Evolutionary conservation across 139 green algal species (phyloP), one percentile per base, ranked within the genome.

Genomic region (Pycnococcus provasolii): DNA sequence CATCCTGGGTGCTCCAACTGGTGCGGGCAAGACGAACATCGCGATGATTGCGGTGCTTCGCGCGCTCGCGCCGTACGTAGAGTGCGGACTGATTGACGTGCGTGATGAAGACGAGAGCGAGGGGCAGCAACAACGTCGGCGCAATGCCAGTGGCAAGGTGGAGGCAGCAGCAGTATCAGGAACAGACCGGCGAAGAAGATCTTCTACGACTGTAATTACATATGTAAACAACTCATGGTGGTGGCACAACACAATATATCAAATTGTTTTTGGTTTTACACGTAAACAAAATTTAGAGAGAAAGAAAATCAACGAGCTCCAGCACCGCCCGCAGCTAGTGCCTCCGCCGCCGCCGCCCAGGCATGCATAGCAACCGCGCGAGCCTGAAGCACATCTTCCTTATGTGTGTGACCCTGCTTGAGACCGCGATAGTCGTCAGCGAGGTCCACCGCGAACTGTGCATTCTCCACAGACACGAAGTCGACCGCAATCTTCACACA

Each of bases 21-120:
- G 90, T 9, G 92, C 92, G 0, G 92, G 92, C 57, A 98, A 98
- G 81, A 98, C 92, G 64, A 98, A 98, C 83, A 97, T 98, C 64
- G 92, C 92, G n/a, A 98, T 98, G 92, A 86, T 97, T 39, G 57
- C 84, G 1, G 84, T 97, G 61, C 83, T 98, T 70, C 82, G 87
- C 3, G 91, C 97, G 81, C 73, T 90, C 64, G 70, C 71, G 5
- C 50, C 67, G 63, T 80, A 96, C 81, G 90, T 91, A 76, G 53
- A 62, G 4, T 63, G 87, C 13, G 6, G 55, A 15, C 42, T 57
- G 11, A 45, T 75, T 53, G 52, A 68, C 47, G 11, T 62, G 55
- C 37, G 50, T 3, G 65, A 67, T 15, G 53, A 61, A 4, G 47
- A 74, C 11, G 70, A 81, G 45, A 68, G 57, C 48, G 62, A 70